Percentiles rank a stretch among this genome's conserved stretches.
Evolutionary conservation across 148 eudicot species (phyloP).

Genomic region (Spergularia marina): DNA sequence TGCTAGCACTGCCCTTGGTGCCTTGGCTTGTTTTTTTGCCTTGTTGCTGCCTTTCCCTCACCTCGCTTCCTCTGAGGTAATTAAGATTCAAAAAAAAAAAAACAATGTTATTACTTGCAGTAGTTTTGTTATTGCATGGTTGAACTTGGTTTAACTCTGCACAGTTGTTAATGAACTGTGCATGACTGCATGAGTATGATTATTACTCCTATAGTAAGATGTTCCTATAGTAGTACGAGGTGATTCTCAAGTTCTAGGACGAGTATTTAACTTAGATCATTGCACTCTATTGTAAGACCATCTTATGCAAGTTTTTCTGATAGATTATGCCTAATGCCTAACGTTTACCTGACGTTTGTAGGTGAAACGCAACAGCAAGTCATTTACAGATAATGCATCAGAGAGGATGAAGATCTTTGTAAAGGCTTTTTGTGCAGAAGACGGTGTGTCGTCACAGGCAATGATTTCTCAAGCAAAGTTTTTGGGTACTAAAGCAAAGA

Average conservation of each 20-base stretch:
- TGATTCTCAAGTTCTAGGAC: background rate
- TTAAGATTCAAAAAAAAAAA: background rate
- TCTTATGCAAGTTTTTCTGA: too few species aligned
- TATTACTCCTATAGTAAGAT: background rate
- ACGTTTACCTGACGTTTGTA: slow-evolving; percentile 18
- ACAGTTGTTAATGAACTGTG: background rate
- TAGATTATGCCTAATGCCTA: too few species aligned
- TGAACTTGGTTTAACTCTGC: background rate
- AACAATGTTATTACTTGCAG: background rate
- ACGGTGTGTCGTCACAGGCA: slow-evolving; percentile 38
- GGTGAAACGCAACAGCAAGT: slow-evolving; percentile 58
- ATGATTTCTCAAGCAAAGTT: slow-evolving; percentile 53
- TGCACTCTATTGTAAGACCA: background rate
- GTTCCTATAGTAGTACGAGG: background rate
- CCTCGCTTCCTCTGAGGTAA: slow-evolving; percentile 59
- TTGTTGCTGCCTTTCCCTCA: slow-evolving; percentile 61
- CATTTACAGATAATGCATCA: slow-evolving; percentile 53
- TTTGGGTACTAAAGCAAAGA: slow-evolving; percentile 36
- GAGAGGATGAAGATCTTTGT: slow-evolving; percentile 51
- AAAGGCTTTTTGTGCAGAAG: slow-evolving; percentile 72
- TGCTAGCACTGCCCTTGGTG: slow-evolving; percentile 73
- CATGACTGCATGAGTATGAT: slow-evolving; percentile 1
- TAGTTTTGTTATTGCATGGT: background rate
- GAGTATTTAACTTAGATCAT: background rate
- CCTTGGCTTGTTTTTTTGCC: slow-evolving; percentile 61